A percentile compares a stretch with the other conserved stretches of the same genome.
Evolutionary conservation across 129 eudicot species (phyloP).

Genomic region (Erigeron canadensis): DNA sequence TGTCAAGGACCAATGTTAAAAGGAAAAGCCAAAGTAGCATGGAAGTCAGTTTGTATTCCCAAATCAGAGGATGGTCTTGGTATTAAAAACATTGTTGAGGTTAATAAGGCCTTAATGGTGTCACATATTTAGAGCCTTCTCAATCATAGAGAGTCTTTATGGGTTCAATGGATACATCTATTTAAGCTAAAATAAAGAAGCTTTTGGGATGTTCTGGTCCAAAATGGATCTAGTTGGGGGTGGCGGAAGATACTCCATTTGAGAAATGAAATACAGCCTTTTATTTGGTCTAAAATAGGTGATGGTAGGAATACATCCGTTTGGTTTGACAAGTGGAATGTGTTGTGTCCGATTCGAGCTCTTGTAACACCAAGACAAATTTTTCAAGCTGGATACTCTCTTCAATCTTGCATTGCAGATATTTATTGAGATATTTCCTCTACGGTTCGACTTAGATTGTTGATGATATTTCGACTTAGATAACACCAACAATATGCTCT

Average conservation of each 20-base stretch:
- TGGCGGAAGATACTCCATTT: not conserved
- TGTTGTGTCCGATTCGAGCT: no score
- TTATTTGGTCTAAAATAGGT: no score
- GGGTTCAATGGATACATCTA: not conserved
- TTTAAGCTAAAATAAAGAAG: not conserved
- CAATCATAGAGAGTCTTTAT: not conserved
- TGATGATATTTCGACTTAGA: no score
- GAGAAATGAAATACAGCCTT: no score
- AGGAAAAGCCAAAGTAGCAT: not conserved
- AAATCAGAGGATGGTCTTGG: not conserved
- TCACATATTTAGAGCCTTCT: not conserved
- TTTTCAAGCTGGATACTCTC: no score
- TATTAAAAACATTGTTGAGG: not conserved
- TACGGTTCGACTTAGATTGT: no score
- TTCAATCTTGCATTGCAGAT: no score
- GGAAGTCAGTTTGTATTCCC: not conserved
- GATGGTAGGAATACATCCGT: no score
- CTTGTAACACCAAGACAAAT: no score
- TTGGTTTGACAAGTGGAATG: no score
- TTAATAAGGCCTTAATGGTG: not conserved
- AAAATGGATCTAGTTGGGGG: not conserved
- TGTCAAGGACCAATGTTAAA: not conserved
- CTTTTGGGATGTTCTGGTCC: not conserved
- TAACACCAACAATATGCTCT: no score
- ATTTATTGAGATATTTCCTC: no score